Conservation (phyloP, 805 yeast genomes). For the Candida caryicola region DNA sequence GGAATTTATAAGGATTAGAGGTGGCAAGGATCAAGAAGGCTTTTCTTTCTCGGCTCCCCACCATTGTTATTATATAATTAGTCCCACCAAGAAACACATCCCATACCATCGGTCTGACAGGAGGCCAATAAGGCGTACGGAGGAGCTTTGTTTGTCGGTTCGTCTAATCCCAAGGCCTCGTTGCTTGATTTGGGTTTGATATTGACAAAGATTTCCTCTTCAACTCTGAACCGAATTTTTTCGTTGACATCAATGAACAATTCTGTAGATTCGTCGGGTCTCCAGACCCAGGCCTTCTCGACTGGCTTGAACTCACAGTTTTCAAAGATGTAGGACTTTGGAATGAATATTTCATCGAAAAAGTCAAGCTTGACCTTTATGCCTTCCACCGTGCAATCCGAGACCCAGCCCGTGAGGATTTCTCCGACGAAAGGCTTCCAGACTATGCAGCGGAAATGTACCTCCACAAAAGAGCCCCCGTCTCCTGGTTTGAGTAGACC, state of each 20-base stretch:
- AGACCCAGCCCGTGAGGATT: constrained; percentile 87
- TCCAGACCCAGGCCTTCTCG: constrained; percentile 97
- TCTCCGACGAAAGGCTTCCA: constrained; percentile 97
- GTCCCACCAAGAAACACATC: constrained; percentile 96
- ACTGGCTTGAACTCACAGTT: constrained; percentile 60
- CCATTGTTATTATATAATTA: background rate
- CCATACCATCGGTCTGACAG: constrained; percentile 96
- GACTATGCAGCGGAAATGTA: constrained; percentile 69
- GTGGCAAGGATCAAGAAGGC: background rate
- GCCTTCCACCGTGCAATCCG: constrained; percentile 84
- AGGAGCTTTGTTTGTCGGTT: constrained; percentile 49
- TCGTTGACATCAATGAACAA: constrained; percentile 88
- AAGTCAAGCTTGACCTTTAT: constrained; percentile 81
- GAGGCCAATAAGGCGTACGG: constrained; percentile 86
- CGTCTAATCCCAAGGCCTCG: constrained; percentile 42
- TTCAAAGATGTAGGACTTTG: constrained; percentile 78
- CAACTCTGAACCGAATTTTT: constrained; percentile 86
- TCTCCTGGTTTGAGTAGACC: constrained; percentile 93
- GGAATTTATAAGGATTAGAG: background rate
- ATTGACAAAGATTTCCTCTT: constrained; percentile 81
- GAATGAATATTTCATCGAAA: constrained; percentile 90
- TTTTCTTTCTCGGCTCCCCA: background rate
- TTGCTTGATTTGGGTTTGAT: constrained; percentile 75
- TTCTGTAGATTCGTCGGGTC: constrained; percentile 67
- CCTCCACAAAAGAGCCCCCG: constrained; percentile 80